These are phyloP conservation scores for Gymnopilus junonius DNA, from an alignment of 768 basidiomycete species.

Conservation along the genomic window DNA sequence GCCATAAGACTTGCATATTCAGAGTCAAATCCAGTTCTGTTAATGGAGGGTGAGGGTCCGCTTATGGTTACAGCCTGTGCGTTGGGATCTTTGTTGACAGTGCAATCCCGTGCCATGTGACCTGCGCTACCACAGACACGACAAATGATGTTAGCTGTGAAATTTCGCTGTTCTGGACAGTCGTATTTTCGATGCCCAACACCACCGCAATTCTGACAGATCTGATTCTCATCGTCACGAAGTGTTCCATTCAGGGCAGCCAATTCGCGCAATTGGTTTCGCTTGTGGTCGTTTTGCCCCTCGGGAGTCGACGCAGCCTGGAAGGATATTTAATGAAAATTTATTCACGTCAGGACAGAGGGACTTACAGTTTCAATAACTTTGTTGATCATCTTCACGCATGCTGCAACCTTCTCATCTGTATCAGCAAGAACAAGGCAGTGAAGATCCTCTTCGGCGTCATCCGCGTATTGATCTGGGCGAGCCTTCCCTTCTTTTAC, in stretches of 20 bases:
- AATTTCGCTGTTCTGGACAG: constrained; percentile 97
- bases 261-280: constrained; percentile 96
- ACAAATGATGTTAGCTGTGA: constrained; percentile 99
- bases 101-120: constrained; percentile 99
- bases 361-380: constrained; percentile 94
- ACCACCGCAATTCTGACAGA: constrained; percentile 96
- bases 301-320: constrained; percentile 99
- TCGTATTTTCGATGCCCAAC: constrained; percentile 98
- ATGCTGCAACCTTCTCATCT: constrained; percentile 88
- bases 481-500: constrained; percentile 99
- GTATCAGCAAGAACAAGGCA: constrained; percentile 94
- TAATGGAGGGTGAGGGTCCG: constrained; percentile 54
- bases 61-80: constrained; percentile 47
- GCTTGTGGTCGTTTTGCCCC: constrained; percentile 99
- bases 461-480: constrained; percentile 92
- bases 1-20: constrained; percentile 98
- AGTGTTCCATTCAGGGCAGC: constrained; percentile 98
- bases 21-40: constrained; percentile 89
- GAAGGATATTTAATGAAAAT: constrained; percentile 3
- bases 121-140: constrained; percentile 97
- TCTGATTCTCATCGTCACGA: constrained; percentile 99
- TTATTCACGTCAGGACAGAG: background rate
- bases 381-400: constrained; percentile 94
- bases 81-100: constrained; percentile 89
- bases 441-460: constrained; percentile 98